Evolutionary conservation across 2,329 filamentous ascomycete species (phyloP), one percentile per base, ranked within the genome.

Genomic region (Phialophora verrucosa): DNA sequence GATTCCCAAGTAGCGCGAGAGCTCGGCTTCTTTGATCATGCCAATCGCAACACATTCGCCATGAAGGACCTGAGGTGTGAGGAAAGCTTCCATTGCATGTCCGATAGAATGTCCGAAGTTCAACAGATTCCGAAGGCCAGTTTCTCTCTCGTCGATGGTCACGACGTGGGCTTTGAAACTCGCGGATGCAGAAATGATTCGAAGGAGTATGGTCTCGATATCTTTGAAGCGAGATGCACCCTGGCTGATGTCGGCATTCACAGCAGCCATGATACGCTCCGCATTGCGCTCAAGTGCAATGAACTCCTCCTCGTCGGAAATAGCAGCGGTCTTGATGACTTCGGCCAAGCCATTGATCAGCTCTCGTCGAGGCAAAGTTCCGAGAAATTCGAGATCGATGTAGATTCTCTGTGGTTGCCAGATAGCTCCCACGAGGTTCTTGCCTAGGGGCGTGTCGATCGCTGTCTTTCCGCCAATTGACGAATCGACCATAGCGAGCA

Each of bases 301-400:
- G 76, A 99, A 99, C 75, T 97, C 94, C 10, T 84, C 80, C 78
- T 96, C 92, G 74, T 96, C 88, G 87, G 94, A 97, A 73, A 99
- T 98, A 62, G 95, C 95, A 2, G 95, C 95, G 3, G 95, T 99
- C 86, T 97, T 97, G 77, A 97, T 86, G 32, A 99, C 94, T 81
- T 99, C 95, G 29, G 94, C 95, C 94, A 99, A 97, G 68, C 95
- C 95, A 77, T 99, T 99, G 79, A 97, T 93, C 75, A 99, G 94
- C 79, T 99, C 94, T 71, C 95, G 86, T 70, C 90, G 89, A 0
- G 94, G 93, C 23, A 99, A 83, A 0, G 93, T 96, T 76, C 96
- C 92, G 63, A 99, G 84, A 76, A 99, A 98, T 63, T 89, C 86
- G 68, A 98, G 83, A 78, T 99, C 95, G 73, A 99, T 93, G 79